Evolutionary conservation across 1,284 basidiomycete species (phyloP).

Genomic region (Mrakiaceae sp.): DNA sequence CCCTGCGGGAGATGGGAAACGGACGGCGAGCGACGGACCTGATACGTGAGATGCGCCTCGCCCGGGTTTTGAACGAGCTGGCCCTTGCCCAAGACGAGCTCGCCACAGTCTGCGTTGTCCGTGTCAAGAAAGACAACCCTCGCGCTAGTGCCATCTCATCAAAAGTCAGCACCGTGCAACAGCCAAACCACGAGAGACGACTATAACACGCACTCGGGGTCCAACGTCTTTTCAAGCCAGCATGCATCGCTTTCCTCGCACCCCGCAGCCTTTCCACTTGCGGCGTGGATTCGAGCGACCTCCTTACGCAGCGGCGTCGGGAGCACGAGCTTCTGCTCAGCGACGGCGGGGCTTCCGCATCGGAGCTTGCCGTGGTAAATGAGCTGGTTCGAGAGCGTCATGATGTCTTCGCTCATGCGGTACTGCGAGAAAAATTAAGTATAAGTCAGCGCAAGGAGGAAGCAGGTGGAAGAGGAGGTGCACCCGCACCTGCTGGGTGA

Average conservation of each 20-base stretch:
- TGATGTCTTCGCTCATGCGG: conserved; percentile 94
- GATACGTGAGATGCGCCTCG: conserved; percentile 50
- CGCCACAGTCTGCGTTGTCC: conserved; percentile 59
- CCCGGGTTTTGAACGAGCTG: conserved; percentile 77
- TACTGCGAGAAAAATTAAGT: conserved; percentile 48
- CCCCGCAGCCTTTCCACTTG: conserved; percentile 22
- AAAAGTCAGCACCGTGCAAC: background rate
- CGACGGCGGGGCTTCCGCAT: conserved; percentile 65
- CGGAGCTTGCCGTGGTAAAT: conserved; percentile 70
- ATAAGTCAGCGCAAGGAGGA: background rate
- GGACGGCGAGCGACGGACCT: conserved; percentile 27
- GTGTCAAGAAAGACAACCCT: conserved; percentile 91
- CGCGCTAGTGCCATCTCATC: conserved; percentile 40
- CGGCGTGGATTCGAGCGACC: background rate
- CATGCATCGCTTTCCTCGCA: conserved; percentile 26
- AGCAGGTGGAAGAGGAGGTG: too few relatives aligned
- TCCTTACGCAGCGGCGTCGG: conserved; percentile 33
- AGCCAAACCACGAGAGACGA: background rate
- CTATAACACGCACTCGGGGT: conserved; percentile 45
- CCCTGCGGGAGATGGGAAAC: background rate
- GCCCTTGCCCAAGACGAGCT: conserved; percentile 56
- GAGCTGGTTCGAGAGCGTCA: conserved; percentile 80
- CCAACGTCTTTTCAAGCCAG: conserved; percentile 60
- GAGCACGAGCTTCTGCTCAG: conserved; percentile 48
- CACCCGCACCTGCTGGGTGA: conserved; percentile 40